Base-by-base conservation (phyloP, 805 yeast genomes). In the Cyberlindnera misumaiensis region DNA sequence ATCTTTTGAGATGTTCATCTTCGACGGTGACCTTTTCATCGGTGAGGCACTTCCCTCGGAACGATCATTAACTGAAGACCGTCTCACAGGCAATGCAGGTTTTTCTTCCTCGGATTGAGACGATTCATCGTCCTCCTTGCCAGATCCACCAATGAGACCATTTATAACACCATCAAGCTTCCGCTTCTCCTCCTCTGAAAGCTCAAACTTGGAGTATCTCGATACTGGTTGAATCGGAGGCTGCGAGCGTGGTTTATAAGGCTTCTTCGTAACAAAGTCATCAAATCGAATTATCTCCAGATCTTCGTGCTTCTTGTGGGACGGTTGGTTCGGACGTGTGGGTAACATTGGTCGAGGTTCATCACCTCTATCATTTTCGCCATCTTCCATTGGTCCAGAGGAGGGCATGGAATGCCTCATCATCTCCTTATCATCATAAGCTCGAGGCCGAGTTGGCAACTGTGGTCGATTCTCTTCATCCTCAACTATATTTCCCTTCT, bases 211-310 rank as follows among this genome's bases (percentile, higher is more conserved):
- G 13, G 52, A 40, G 34, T 44, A 47, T 22, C 43, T 43, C 4
- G 49, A 40, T 20, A 5, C 24, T 8, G 24, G 24, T 8, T 20
- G 24, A 6, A 20, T 8, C 24, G 5, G 24, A 20, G 24, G 8
- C 3, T 14, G 18, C 25, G n/a, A 12, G 28, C 28, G 6, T 12
- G 40, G 34, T 14, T 31, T 11, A n/a, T 17, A 6, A 11, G 28
- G n/a, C 7, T 30, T 34, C 13, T 47, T 42, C 2, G 42, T 38
- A 4, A 47, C 45, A 17, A 41, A 43, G 29, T 55, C 58, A 26
- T 55, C 59, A 39, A 55, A 55, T 16, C 49, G 45, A 18, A 53
- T 38, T 5, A 55, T 46, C 3, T 52, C 51, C 6, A 50, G 39
- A 13, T 44, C 41, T 5, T 39, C 41, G 13, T 43, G 31, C 14